Percentiles rank a stretch among this genome's conserved stretches.
phyloP scores from a whole-genome alignment of 805 yeast genomes.

The Ogataea nonfermentans region DNA sequence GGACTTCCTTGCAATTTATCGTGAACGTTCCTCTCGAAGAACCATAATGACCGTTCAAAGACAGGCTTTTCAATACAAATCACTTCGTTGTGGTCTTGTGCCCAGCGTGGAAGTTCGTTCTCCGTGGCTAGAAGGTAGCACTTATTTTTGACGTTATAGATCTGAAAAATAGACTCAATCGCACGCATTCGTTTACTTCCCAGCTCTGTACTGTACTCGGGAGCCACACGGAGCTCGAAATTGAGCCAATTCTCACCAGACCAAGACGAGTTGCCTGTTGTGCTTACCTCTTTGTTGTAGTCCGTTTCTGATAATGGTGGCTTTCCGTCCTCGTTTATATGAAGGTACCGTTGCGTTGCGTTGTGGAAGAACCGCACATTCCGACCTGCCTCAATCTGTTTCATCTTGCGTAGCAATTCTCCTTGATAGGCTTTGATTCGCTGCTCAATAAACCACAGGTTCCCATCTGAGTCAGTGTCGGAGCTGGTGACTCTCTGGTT shows the following conservation, averaged over 20 bases:
- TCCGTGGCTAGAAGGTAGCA: slow-evolving; percentile 78
- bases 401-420: slow-evolving; percentile 34
- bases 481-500: slow-evolving; percentile 81
- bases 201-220: slow-evolving; percentile 34
- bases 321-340: slow-evolving; percentile 59
- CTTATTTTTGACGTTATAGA: slow-evolving; percentile 61
- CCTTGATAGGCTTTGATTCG: slow-evolving; percentile 38
- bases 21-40: slow-evolving; percentile 63
- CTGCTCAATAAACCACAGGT: slow-evolving; percentile 71
- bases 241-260: slow-evolving; percentile 67
- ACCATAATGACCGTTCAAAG: slow-evolving; percentile 67
- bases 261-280: slow-evolving; percentile 61
- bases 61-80: slow-evolving; percentile 78
- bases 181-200: slow-evolving; percentile 46
- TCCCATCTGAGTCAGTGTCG: slow-evolving; percentile 57
- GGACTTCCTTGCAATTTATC: slow-evolving; percentile 42
- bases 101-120: slow-evolving; percentile 77
- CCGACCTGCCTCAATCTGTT: slow-evolving; percentile 45
- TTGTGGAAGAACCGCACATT: slow-evolving; percentile 68
- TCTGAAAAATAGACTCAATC: slow-evolving; percentile 65
- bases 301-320: slow-evolving; percentile 93
- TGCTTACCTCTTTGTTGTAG: slow-evolving; percentile 79
- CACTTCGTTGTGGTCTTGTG: slow-evolving; percentile 81
- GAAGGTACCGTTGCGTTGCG: slow-evolving; percentile 62
- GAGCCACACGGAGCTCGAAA: slow-evolving; percentile 58